A percentile compares a stretch with the other conserved stretches of the same genome.
Evolutionary conservation across 306 rosid genomes (phyloP).

Genomic region (Inga oerstediana): DNA sequence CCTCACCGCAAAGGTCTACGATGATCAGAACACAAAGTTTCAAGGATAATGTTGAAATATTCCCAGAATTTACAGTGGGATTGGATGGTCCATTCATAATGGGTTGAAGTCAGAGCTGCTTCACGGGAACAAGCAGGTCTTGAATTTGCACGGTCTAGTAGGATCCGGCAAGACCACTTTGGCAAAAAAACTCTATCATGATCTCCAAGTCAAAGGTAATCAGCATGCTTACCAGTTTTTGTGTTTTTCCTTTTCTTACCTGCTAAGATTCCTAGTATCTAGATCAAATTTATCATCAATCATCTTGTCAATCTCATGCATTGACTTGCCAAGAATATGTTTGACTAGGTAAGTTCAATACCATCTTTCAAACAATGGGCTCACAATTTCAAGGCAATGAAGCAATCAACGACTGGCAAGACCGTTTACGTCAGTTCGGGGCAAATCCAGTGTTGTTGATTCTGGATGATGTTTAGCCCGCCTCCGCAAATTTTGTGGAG

Average conservation of each 20-base stretch:
- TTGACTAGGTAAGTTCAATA: background rate
- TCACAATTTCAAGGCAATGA: background rate
- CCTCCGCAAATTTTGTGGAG: background rate
- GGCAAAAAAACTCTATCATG: background rate
- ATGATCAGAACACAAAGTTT: background rate
- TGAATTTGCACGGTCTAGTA: background rate
- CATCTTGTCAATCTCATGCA: background rate
- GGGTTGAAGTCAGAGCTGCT: background rate
- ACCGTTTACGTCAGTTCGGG: background rate
- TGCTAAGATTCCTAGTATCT: background rate
- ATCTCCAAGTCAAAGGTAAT: background rate
- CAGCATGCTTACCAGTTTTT: background rate
- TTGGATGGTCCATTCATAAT: background rate
- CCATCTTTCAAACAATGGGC: background rate
- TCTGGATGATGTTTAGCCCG: constrained; percentile 8
- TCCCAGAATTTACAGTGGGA: constrained; percentile 5
- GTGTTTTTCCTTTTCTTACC: background rate
- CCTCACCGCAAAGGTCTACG: background rate
- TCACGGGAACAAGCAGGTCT: background rate
- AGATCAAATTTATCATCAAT: background rate
- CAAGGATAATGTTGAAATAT: background rate
- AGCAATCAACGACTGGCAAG: background rate
- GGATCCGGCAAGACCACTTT: background rate
- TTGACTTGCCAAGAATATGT: background rate
- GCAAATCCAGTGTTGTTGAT: background rate